Base-by-base conservation (phyloP, 2,329 filamentous ascomycete genomes). In the Sporothrix humicola region DNA sequence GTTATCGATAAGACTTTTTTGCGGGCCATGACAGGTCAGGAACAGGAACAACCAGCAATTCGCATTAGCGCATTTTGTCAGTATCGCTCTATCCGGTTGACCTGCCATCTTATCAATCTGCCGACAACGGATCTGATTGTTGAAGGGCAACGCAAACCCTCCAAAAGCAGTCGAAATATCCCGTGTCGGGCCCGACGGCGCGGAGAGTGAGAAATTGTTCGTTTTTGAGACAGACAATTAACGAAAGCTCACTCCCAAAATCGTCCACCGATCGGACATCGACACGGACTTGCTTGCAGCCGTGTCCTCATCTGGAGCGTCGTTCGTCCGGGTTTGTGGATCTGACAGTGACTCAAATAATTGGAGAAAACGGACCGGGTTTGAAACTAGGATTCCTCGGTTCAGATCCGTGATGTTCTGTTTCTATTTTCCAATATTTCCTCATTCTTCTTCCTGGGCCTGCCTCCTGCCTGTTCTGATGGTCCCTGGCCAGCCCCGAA, bases 1-100 rank as follows among this genome's bases (percentile, higher is more conserved):
- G 44, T 69, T 73, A 69, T 73, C 72, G 72, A 73, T 73, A 63
- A 72, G 23, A 75, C 72, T 74, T 74, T 75, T 75, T 73, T 48
- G 54, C 72, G 75, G 75, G 66, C 26, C 61, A 5, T 26, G 23
- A 1, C 23, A 26, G 23, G 23, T 44, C 15, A 17, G n/a, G 12
- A 37, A 6, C 61, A 48, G 61, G 42, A 9, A 26, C 61, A 10
- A 42, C 3, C 9, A 23, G 10, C 2, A 13, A 20, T 0, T 26
- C 31, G 61, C 3, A 3, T 66, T 26, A 13, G 1, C 48, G 61
- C 61, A 66, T 66, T 15, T 26, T 46, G 5, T 1, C 3, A 6
- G 13, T 23, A 66, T 66, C n/a, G 9, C 4, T 48, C 12, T 66
- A 66, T 26, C 42, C n/a, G 20, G 37, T 7, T 12, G 5, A 9